Percentiles rank a stretch among this genome's conserved stretches.
Conservation (phyloP, 768 basidiomycete species). For the Tylopilus felleus region DNA sequence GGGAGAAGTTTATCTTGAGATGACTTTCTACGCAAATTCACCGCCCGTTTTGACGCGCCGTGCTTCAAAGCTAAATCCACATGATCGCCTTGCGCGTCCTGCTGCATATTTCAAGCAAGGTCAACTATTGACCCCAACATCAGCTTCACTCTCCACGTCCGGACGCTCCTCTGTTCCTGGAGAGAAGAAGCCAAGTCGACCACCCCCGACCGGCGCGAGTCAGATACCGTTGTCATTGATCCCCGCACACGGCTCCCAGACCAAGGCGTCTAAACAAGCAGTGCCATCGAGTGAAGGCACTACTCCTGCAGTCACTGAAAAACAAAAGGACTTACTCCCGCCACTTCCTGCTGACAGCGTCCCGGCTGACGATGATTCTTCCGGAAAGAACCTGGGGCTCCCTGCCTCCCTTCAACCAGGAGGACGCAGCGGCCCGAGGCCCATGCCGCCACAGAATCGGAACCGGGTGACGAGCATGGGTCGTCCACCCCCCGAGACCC, state of each 20-base stretch:
- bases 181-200: slow-evolving; percentile 13
- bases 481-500: slow-evolving; percentile 8
- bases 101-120: slow-evolving; percentile 21
- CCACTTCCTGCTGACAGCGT: slow-evolving; percentile 35
- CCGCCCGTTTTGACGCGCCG: slow-evolving; percentile 51
- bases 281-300: slow-evolving; percentile 5
- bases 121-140: slow-evolving; percentile 16
- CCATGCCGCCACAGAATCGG: slow-evolving; percentile 18
- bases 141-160: slow-evolving; percentile 11
- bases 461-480: slow-evolving; percentile 6
- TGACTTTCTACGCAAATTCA: slow-evolving; percentile 84
- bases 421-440: slow-evolving; percentile 19
- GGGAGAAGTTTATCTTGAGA: slow-evolving; percentile 88
- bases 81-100: slow-evolving; percentile 51
- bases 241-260: slow-evolving; percentile 15
- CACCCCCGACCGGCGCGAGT: neutral
- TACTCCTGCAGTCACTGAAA: slow-evolving; percentile 1
- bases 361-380: slow-evolving; percentile 20
- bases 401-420: slow-evolving; percentile 47
- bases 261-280: slow-evolving; percentile 8
- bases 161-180: slow-evolving; percentile 4
- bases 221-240: slow-evolving; percentile 24
- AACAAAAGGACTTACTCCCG: slow-evolving; percentile 35
- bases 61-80: slow-evolving; percentile 50
- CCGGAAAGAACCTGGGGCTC: slow-evolving; percentile 21